Base-by-base conservation (phyloP, 768 basidiomycete genomes). In the Suillus decipiens region DNA sequence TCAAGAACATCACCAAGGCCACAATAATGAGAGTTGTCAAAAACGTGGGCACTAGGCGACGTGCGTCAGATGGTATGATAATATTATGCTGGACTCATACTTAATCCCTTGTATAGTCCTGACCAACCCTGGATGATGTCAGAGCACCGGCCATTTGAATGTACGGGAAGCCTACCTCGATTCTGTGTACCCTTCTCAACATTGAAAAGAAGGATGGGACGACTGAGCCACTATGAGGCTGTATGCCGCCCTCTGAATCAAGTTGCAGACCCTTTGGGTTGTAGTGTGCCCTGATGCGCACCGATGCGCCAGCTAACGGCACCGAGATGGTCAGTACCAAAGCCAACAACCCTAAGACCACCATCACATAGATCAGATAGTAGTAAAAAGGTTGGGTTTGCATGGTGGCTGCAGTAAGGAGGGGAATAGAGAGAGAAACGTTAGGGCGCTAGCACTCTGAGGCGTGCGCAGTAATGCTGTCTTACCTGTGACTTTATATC, bases 231-330 rank as follows among this genome's bases (percentile, higher is more conserved):
- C 89, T 88, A 68, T 92, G 86, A 0, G 90, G 85, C 73, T 87
- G 82, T n/a, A 85, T 88, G 53, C 82, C 86, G 37, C 89, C 91
- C 70, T 92, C 91, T 36, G 82, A 78, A 73, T 93, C 92, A 45
- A 94, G 81, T 59, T 89, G 90, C 45, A 95, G 85, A 41, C 89
- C 90, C 73, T 89, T 90, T 2, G 93, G 93, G 70, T 90, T 92
- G 78, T 90, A 94, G 71, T 94, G 92, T 36, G 90, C 90, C 75
- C 93, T 82, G 72, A 90, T 87, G 54, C 92, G 83, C 9, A 93
- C 87, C 11, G 93, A 79, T 14, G 88, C 80, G 5, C 91, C 92
- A 9, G 85, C 81, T 14, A 92, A 75, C 12, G 87, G 85, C 6
- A 91, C 84, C n/a, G 85, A 76, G 33, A 89, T 71, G 41, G 77